A percentile compares a stretch with the other conserved stretches of the same genome.
phyloP scores from a whole-genome alignment of 2,329 filamentous ascomycete genomes.

The Aspergillus floridensis region DNA sequence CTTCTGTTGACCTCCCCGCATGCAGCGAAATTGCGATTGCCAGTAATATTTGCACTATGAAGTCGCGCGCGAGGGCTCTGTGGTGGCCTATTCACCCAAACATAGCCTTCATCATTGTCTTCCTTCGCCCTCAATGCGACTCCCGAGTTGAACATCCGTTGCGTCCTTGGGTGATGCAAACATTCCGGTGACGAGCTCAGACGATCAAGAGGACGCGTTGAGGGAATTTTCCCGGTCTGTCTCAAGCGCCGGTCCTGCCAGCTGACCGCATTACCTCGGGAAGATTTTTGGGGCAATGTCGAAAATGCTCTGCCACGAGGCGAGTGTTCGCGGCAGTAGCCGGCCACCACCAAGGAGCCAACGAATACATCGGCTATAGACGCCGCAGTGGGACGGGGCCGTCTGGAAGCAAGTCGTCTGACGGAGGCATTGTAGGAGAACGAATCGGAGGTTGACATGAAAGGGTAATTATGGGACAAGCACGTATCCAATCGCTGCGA shows the following conservation, averaged over 20 bases:
- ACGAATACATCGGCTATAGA: constrained; percentile 54
- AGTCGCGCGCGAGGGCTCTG: constrained; percentile 1
- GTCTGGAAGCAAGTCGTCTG: constrained; percentile 30
- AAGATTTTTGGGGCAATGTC: constrained; percentile 20
- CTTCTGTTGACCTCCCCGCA: neutral
- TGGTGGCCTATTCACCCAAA: constrained; percentile 2
- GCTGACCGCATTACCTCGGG: constrained; percentile 20
- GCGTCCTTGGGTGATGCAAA: constrained; percentile 22
- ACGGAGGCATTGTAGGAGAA: constrained; percentile 24
- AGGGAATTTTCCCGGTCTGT: constrained; percentile 16
- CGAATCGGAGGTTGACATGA: constrained; percentile 31
- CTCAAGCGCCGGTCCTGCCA: constrained; percentile 18
- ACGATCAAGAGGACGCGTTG: constrained; percentile 19
- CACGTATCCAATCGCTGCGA: constrained; percentile 41
- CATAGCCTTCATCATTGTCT: constrained; percentile 16
- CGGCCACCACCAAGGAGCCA: constrained; percentile 52
- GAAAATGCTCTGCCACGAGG: constrained; percentile 32
- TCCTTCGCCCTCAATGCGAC: constrained; percentile 24
- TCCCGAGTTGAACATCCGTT: constrained; percentile 29
- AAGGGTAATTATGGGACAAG: constrained; percentile 20
- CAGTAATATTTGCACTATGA: neutral
- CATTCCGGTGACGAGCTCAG: constrained; percentile 16
- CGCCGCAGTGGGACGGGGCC: constrained; percentile 29
- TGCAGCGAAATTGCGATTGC: neutral
- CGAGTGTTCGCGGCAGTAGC: constrained; percentile 51